Evolutionary conservation across 164 flowering plant species (phyloP).

Genomic region (Dillenia turbinata): DNA sequence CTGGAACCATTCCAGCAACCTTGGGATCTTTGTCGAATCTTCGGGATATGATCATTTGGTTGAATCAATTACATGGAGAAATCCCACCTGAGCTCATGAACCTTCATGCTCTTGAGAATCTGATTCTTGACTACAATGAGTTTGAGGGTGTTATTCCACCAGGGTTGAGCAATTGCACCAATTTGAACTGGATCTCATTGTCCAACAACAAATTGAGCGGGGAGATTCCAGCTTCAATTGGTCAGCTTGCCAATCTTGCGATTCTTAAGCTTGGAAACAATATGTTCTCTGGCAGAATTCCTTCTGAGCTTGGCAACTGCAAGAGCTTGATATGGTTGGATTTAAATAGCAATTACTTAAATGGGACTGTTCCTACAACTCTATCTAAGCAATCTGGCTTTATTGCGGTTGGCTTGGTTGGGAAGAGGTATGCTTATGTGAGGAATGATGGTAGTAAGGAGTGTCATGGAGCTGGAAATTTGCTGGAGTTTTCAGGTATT

Average conservation of each 20-base stretch:
- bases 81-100: conserved; percentile 68
- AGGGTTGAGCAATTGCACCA: conserved; percentile 69
- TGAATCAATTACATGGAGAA: conserved; percentile 72
- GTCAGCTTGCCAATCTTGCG: conserved; percentile 53
- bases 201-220: conserved; percentile 78
- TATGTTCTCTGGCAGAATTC: conserved; percentile 68
- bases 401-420: conserved; percentile 61
- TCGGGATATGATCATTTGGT: conserved; percentile 67
- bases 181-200: conserved; percentile 89
- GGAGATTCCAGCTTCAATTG: conserved; percentile 73
- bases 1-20: conserved; percentile 69
- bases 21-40: conserved; percentile 68
- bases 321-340: conserved; percentile 92
- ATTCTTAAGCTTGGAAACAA: conserved; percentile 92
- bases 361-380: conserved; percentile 65
- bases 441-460: conserved; percentile 68
- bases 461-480: conserved; percentile 91
- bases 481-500: conserved; percentile 87
- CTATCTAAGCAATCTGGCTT: conserved; percentile 76
- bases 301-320: conserved; percentile 85
- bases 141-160: conserved; percentile 70
- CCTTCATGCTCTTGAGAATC: conserved; percentile 50
- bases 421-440: conserved; percentile 70
- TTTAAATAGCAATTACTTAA: conserved; percentile 72
- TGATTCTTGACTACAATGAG: conserved; percentile 86